These are phyloP conservation scores for Botryotinia narcissicola DNA, from an alignment of 2,329 filamentous ascomycete species.

Conservation along the genomic window DNA sequence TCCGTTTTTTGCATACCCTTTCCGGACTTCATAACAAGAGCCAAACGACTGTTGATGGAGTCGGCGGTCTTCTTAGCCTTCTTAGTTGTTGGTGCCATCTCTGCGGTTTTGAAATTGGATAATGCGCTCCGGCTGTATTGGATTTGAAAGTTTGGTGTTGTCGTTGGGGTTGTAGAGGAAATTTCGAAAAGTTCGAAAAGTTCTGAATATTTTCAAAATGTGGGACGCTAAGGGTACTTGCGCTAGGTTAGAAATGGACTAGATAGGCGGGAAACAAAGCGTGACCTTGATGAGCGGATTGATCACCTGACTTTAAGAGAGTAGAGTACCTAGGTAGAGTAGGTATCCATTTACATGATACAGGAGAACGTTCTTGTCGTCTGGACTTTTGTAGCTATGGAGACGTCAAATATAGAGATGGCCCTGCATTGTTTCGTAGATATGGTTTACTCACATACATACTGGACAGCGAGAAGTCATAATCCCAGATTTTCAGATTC, in stretches of 20 bases:
- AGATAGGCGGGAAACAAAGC: background rate
- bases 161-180: slow-evolving; percentile 12
- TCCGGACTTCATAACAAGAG: slow-evolving; percentile 63
- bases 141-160: slow-evolving; percentile 15
- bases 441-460: background rate
- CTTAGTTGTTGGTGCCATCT: slow-evolving; percentile 51
- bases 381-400: background rate
- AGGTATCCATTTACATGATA: background rate
- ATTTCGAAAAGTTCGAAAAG: background rate
- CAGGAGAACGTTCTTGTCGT: background rate
- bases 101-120: slow-evolving; percentile 42
- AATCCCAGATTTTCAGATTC: background rate
- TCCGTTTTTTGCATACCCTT: slow-evolving; percentile 47
- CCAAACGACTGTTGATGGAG: slow-evolving; percentile 63
- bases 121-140: slow-evolving; percentile 40
- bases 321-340: no score
- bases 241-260: background rate
- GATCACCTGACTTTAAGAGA: background rate
- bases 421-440: background rate
- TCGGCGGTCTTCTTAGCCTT: slow-evolving; percentile 85
- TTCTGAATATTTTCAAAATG: slow-evolving; percentile 12
- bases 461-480: background rate
- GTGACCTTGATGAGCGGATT: fast-evolving
- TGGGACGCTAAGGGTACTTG: background rate
- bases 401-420: background rate